Evolutionary conservation across 2,329 filamentous ascomycete genomes (phyloP).

Genomic region (Diaporthe sp.): DNA sequence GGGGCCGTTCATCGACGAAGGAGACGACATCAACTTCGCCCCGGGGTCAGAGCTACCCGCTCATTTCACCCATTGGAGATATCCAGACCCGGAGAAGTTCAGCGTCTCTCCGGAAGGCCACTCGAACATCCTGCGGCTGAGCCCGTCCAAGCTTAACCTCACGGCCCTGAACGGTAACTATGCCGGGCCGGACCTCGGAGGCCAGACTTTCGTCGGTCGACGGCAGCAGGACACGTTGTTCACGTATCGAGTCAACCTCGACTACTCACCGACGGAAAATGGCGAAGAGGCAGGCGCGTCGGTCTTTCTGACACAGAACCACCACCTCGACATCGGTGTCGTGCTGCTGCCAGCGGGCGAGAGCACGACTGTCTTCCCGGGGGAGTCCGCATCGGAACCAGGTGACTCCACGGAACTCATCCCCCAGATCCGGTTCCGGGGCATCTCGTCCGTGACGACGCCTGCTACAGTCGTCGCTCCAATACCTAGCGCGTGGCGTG

Average conservation of each 20-base stretch:
- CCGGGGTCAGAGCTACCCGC: conserved; percentile 59
- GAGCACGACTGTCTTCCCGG: conserved; percentile 44
- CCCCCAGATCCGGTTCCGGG: conserved; percentile 61
- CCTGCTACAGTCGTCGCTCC: conserved; percentile 53
- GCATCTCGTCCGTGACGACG: conserved; percentile 56
- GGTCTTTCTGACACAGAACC: conserved; percentile 66
- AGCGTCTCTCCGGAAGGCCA: conserved; percentile 58
- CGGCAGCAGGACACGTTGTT: conserved; percentile 70
- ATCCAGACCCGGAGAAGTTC: conserved; percentile 61
- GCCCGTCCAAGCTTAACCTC: conserved; percentile 65
- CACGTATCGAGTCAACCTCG: conserved; percentile 61
- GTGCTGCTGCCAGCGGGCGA: conserved; percentile 51
- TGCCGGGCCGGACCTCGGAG: conserved; percentile 53
- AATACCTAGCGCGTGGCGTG: conserved; percentile 55
- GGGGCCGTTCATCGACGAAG: conserved; percentile 45
- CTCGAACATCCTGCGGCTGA: conserved; percentile 60
- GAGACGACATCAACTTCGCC: conserved; percentile 50
- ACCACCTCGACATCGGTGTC: conserved; percentile 64
- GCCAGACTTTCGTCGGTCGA: conserved; percentile 69
- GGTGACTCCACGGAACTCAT: conserved; percentile 44
- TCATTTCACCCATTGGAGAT: conserved; percentile 70
- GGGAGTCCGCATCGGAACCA: conserved; percentile 36
- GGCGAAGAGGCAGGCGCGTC: conserved; percentile 67
- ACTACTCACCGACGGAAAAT: conserved; percentile 53
- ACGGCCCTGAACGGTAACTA: conserved; percentile 66